Evolutionary conservation across 164 flowering plant species (phyloP), one percentile per base, ranked within the genome.

Genomic region (Berberis vulgaris): DNA sequence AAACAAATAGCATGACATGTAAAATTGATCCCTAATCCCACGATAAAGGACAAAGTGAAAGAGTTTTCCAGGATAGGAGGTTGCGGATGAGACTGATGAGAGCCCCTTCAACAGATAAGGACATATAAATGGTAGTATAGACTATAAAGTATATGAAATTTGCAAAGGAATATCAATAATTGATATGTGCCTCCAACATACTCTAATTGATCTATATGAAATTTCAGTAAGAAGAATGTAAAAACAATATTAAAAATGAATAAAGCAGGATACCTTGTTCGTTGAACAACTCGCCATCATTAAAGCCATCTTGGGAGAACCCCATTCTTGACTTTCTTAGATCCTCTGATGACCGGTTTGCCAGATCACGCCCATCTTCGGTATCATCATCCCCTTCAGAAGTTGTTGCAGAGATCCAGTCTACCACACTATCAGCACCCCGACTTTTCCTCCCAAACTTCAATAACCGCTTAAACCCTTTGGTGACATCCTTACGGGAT

Each of bases 361-460:
- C 85, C 65, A 67, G 78, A 74, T 95, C 97, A 59, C 94, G 74
- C 42, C 88, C 96, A 81, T 95, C 99, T 77, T 95, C 97, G 2
- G 87, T 81, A 66, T 95, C 99, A 78, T 94, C 97, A 78, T 95
- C 99, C 64, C 99, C 99, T 79, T 95, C 99, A 63, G 97, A 95
- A 58, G 99, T 91, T 43, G 99, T 91, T 46, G 96, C 99, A 72
- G 99, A 95, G 8, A 95, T 81, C 99, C 99, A 95, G 57, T 95
- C 99, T 58, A 74, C 84, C 69, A 86, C 64, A 78, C 77, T 82
- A 46, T 95, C 99, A 42, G 91, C 59, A 39, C 96, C 96, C 64
- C 90, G 85, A 61, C 69, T 82, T 76, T 95, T 95, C 71, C 97
- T 84, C 60, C 99, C 97, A 72, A 95, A 91, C 61, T 91, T 91